Conservation (phyloP, 768 basidiomycete species). For the Psilocybe cyanescens region DNA sequence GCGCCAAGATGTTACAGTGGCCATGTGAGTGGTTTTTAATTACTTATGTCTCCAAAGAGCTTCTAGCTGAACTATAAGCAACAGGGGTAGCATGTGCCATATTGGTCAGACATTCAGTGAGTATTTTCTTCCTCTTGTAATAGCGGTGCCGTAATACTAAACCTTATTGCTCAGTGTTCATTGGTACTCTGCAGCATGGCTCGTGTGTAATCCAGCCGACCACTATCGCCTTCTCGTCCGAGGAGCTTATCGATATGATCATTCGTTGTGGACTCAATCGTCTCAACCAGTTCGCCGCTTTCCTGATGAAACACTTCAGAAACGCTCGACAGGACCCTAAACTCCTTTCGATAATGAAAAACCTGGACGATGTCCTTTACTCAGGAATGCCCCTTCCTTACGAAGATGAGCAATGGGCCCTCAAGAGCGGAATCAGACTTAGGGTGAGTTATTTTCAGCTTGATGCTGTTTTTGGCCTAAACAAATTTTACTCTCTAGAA, state of each 20-base stretch:
- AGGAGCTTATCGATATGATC: slow-evolving; percentile 77
- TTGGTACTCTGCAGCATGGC: slow-evolving; percentile 74
- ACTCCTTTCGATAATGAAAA: slow-evolving; percentile 57
- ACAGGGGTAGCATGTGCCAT: slow-evolving; percentile 84
- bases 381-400: slow-evolving; percentile 64
- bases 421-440: slow-evolving; percentile 63
- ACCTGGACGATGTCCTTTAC: slow-evolving; percentile 67
- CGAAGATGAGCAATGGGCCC: slow-evolving; percentile 78
- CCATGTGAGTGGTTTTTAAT: slow-evolving; percentile 59
- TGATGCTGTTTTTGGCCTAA: slow-evolving; percentile 25
- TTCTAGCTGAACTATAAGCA: slow-evolving; percentile 37
- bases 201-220: slow-evolving; percentile 76
- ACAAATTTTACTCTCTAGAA: slow-evolving; percentile 47
- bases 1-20: slow-evolving; percentile 70
- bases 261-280: slow-evolving; percentile 69
- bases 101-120: slow-evolving; percentile 78
- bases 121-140: slow-evolving; percentile 32
- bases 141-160: slow-evolving; percentile 27
- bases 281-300: slow-evolving; percentile 74
- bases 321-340: slow-evolving; percentile 62
- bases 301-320: slow-evolving; percentile 67
- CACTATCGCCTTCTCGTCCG: slow-evolving; percentile 62
- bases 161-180: slow-evolving; percentile 54
- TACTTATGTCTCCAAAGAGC: slow-evolving; percentile 18
- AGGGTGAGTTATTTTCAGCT: slow-evolving; percentile 46